These are phyloP conservation scores for Herpetospermum pedunculosum DNA, from an alignment of 306 rosid genomes.

Conservation along the genomic window DNA sequence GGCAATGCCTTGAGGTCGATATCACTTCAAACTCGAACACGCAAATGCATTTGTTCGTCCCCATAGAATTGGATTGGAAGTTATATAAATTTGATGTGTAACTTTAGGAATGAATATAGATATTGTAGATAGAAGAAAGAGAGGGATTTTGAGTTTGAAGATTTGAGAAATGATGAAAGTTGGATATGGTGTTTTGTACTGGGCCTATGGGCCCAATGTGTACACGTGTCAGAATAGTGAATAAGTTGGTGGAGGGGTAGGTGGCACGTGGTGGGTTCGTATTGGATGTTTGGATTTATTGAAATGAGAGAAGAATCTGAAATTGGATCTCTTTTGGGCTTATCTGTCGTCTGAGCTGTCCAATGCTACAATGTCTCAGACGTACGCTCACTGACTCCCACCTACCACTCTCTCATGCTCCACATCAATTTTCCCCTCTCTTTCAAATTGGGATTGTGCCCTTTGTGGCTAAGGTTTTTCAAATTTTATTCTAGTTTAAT, in stretches of 20 bases:
- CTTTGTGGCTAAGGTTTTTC: background rate
- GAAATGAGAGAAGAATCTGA: background rate
- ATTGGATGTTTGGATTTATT: background rate
- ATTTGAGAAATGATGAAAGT: background rate
- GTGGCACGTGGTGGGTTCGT: background rate
- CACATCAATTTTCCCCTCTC: background rate
- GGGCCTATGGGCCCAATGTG: background rate
- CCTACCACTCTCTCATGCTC: background rate
- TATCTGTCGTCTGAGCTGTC: background rate
- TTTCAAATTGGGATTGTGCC: background rate
- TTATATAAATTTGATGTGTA: background rate
- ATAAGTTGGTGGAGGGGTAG: background rate
- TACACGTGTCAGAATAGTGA: background rate
- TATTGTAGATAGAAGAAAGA: background rate
- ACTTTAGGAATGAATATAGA: background rate
- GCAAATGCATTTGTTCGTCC: background rate
- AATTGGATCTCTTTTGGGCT: background rate
- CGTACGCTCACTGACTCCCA: background rate
- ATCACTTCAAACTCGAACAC: background rate
- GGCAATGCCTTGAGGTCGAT: background rate
- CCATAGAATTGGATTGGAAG: background rate
- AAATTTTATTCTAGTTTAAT: background rate
- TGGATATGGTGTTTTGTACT: background rate
- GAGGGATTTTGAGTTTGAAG: background rate
- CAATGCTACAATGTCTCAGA: background rate